Conservation (phyloP, 1,139 yeast species). For the Ogataea hybrid region DNA sequence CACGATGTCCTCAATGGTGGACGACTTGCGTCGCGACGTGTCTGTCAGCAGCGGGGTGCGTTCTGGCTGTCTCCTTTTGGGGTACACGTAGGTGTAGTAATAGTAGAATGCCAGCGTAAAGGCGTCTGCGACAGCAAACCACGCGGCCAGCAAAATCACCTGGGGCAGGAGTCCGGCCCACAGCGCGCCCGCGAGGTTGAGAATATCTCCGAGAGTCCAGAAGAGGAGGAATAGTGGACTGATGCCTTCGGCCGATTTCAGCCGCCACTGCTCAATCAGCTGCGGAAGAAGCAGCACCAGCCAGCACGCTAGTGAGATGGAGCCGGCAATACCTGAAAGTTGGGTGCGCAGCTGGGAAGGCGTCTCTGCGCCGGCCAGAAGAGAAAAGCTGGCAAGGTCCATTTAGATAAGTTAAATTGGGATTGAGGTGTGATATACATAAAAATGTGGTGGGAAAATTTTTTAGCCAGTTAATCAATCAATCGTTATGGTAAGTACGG, state of each 20-base stretch:
- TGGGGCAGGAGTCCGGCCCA: slow-evolving; percentile 74
- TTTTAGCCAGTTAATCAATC: not conserved
- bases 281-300: slow-evolving; percentile 78
- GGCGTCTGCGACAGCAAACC: slow-evolving; percentile 73
- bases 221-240: slow-evolving; percentile 65
- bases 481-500: slow-evolving; percentile 7
- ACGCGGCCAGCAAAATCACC: slow-evolving; percentile 64
- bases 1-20: slow-evolving; percentile 32
- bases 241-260: slow-evolving; percentile 76
- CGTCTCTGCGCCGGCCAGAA: slow-evolving; percentile 3
- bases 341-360: slow-evolving; percentile 38
- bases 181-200: slow-evolving; percentile 64
- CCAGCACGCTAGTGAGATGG: slow-evolving; percentile 74
- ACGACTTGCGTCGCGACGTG: slow-evolving; percentile 24
- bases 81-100: slow-evolving; percentile 51
- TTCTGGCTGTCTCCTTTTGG: slow-evolving; percentile 29
- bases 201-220: slow-evolving; percentile 74
- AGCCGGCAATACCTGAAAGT: slow-evolving; percentile 65
- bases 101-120: slow-evolving; percentile 60
- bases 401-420: not conserved
- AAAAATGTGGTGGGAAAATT: not conserved
- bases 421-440: not conserved
- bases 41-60: slow-evolving; percentile 23
- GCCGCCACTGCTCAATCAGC: slow-evolving; percentile 76
- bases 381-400: not conserved